Evolutionary conservation across 2,329 filamentous ascomycete species (phyloP), one percentile per base, ranked within the genome.

Genomic region (Corynespora cassiicola): DNA sequence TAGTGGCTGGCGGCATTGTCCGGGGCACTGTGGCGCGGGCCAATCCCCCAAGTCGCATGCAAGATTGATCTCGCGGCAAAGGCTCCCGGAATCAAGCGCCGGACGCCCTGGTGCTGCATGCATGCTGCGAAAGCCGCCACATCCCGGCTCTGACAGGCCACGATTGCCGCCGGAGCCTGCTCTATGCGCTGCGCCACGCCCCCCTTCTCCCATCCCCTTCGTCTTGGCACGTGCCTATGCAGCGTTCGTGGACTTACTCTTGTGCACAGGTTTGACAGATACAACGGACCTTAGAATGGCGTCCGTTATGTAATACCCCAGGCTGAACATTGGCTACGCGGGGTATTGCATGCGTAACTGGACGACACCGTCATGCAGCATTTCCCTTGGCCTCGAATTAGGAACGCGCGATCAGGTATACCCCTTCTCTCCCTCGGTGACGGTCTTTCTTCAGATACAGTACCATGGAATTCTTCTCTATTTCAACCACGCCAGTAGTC

Each of bases 241-340:
- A n/a, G 15, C n/a, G 12, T 22, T 17, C 36, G 10, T 21, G 16
- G 26, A 35, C 50, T 58, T 31, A 59, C 47, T 31, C 12, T 31
- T 26, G 22, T 12, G 31, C 24, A 24, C 30, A 63, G 59, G 32
- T 66, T 63, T 37, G 63, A 66, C 34, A 56, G 61, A 40, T 66
- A 66, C 39, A 50, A 52, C 19, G 61, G 63, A 14, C 60, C 60
- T 35, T 65, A 64, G 50, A 27, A 11, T n/a, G n/a, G 36, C 19
- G 15, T 24, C 15, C 28, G 4, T 14, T 24, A 18, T 14, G 20
- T 24, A 27, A 22, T n/a, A n/a, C n/a, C n/a, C n/a, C n/a, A 36
- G 24, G 7, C 19, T 3, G 7, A 26, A 17, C 8, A 36, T 8
- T 20, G 16, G 21, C 27, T 32, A n/a, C 25, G 15, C 5, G 5